phyloP scores from a whole-genome alignment of 2,329 filamentous ascomycete genomes.

The Lithohypha guttulata region DNA sequence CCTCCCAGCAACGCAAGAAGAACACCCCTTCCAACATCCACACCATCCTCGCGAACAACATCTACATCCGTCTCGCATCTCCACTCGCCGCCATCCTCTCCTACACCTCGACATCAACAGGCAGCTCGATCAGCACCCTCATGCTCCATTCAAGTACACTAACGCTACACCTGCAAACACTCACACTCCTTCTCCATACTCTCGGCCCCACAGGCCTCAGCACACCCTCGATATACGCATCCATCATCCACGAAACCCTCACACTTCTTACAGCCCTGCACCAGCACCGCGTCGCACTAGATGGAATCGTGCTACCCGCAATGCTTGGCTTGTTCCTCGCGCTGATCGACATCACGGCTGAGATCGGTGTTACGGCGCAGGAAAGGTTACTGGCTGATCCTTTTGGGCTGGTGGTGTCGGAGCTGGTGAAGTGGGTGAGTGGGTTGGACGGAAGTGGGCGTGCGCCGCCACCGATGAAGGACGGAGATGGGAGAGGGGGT shows the following conservation, averaged over 20 bases:
- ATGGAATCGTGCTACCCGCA: conserved; percentile 59
- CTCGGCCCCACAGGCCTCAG: conserved; percentile 67
- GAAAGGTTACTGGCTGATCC: conserved; percentile 59
- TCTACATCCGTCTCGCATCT: conserved; percentile 79
- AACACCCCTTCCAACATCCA: conserved; percentile 68
- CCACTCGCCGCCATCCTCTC: conserved; percentile 54
- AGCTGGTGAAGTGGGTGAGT: conserved; percentile 78
- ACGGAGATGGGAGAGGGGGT: conserved; percentile 49
- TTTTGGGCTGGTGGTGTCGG: conserved; percentile 65
- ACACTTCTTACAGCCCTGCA: conserved; percentile 64
- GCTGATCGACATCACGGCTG: conserved; percentile 65
- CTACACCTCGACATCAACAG: conserved; percentile 15
- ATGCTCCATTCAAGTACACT: conserved; percentile 67
- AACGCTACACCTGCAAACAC: conserved; percentile 70
- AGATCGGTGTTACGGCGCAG: conserved; percentile 39
- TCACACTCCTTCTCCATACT: conserved; percentile 72
- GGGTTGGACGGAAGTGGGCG: conserved; percentile 55
- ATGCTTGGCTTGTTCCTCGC: conserved; percentile 70
- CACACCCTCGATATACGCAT: conserved; percentile 45
- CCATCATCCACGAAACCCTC: conserved; percentile 73
- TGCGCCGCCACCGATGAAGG: conserved; percentile 32
- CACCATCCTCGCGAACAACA: conserved; percentile 59
- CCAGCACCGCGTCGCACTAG: conserved; percentile 42
- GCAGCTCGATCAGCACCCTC: conserved; percentile 28
- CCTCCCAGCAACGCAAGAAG: conserved; percentile 37